Base-by-base conservation (phyloP, 2,329 filamentous ascomycete species). In the Hyphodiscus sp. region DNA sequence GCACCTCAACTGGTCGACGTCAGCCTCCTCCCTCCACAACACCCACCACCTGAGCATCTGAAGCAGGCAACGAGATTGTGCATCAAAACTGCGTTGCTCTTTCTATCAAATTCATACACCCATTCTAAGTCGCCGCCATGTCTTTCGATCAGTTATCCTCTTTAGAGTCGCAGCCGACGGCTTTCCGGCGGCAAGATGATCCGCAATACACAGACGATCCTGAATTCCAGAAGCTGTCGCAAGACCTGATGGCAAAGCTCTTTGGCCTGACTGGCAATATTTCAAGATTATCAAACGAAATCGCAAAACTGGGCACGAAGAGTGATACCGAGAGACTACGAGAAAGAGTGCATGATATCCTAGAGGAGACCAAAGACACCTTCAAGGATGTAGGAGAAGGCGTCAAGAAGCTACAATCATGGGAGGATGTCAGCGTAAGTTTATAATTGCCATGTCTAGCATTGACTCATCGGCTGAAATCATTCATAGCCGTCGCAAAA, bases 361-460 rank as follows among this genome's bases (percentile, higher is more conserved):
- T 96, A 52, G 89, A 95, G 61, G 91, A 96, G 73, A 91, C 91
- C 30, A 85, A 89, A 53, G 81, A 86, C 53, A 82, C 86, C 53
- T 97, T 96, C 77, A 91, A 92, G 71, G 87, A 94, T 52, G 87
- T 95, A 56, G 94, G 90, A 61, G 91, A 97, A 66, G 91, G 91
- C 6, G 79, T 99, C 60, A 97, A 97, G 83, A 91, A 87, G 72
- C 81, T 96, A 46, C 88, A 95, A 69, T 81, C 81, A 42, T 97
- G 82, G 91, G 89, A 84, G 68, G 90, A 92, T 66, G 83, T 90
- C 49, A 89, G 85, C 68, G 87, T 91, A 77, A 61, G 80, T 61
- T 43, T 47, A 11, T 19, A 38, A 18, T 20, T 11, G 3, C 23
- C n/a, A n/a, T 38, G n/a, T 1, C 69, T 52, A 56, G 20, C 50